Conservation (phyloP, 2,329 filamentous ascomycete species). For the Chrysoporthe puriensis region DNA sequence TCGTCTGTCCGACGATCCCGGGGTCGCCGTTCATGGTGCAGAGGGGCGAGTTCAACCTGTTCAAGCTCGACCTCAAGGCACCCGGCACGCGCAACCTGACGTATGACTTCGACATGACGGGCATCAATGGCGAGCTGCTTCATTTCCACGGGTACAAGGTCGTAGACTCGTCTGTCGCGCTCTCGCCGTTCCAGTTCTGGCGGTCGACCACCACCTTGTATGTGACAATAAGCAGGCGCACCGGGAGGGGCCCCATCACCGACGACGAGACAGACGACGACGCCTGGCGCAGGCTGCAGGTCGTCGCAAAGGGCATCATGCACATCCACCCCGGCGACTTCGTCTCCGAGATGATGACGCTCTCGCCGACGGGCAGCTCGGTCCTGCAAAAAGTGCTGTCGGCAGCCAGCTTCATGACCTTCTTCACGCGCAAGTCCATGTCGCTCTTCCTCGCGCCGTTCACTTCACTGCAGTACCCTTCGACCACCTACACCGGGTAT, state of each 20-base stretch:
- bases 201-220: constrained; percentile 64
- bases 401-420: constrained; percentile 55
- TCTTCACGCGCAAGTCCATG: constrained; percentile 58
- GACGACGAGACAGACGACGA: constrained; percentile 40
- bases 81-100: constrained; percentile 62
- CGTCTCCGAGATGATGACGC: constrained; percentile 56
- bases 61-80: constrained; percentile 54
- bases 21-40: constrained; percentile 65
- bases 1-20: constrained; percentile 57
- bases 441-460: constrained; percentile 59
- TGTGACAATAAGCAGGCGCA: constrained; percentile 56
- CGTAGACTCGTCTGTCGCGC: constrained; percentile 62
- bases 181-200: constrained; percentile 62
- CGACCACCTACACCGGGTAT: constrained; percentile 51
- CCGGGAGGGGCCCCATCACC: constrained; percentile 29
- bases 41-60: constrained; percentile 60
- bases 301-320: constrained; percentile 64
- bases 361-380: constrained; percentile 54
- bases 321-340: constrained; percentile 59
- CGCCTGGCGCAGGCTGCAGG: constrained; percentile 44
- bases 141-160: constrained; percentile 67
- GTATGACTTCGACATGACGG: constrained; percentile 65
- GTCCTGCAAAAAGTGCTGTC: constrained; percentile 49
- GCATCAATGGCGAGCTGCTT: constrained; percentile 54
- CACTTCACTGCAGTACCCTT: constrained; percentile 59